These are phyloP conservation scores for Tolypocladium guangdongense DNA, from an alignment of 2,329 filamentous ascomycete genomes.

Conservation along the genomic window DNA sequence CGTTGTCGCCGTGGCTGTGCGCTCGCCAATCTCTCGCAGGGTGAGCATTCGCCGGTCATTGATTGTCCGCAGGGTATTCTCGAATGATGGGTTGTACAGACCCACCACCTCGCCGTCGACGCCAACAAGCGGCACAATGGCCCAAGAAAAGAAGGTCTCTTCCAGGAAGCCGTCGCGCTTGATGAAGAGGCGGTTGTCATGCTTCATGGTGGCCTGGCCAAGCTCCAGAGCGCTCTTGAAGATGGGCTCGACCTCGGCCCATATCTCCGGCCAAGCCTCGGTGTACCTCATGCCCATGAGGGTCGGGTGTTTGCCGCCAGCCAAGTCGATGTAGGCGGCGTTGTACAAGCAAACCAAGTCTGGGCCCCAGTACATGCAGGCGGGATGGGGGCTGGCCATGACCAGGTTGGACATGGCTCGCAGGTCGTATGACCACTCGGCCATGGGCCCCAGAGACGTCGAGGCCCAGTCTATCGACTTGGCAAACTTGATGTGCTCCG, in stretches of 20 bases:
- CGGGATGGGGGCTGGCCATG: conserved; percentile 67
- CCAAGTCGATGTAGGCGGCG: conserved; percentile 59
- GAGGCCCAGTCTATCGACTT: conserved; percentile 61
- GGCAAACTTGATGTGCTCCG: conserved; percentile 62
- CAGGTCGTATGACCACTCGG: conserved; percentile 59
- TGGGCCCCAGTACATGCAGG: conserved; percentile 70
- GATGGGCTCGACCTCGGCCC: conserved; percentile 57
- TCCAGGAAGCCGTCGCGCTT: conserved; percentile 59
- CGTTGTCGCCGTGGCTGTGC: conserved; percentile 60
- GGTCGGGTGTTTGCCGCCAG: conserved; percentile 64
- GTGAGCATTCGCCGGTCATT: conserved; percentile 73
- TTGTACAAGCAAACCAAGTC: conserved; percentile 62
- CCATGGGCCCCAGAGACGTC: conserved; percentile 65
- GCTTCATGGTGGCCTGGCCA: conserved; percentile 74
- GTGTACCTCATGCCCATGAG: conserved; percentile 65
- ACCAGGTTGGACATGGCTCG: conserved; percentile 72
- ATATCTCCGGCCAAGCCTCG: conserved; percentile 64
- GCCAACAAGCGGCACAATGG: conserved; percentile 66
- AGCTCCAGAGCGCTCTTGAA: conserved; percentile 57
- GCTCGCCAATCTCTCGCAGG: conserved; percentile 65
- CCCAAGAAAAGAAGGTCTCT: conserved; percentile 77
- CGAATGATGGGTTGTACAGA: conserved; percentile 70
- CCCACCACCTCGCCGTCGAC: conserved; percentile 64
- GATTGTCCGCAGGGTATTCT: conserved; percentile 69
- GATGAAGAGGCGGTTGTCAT: conserved; percentile 69